These are phyloP conservation scores for Cercophora sp. DNA, from an alignment of 495 filamentous ascomycete species.

Conservation along the genomic window DNA sequence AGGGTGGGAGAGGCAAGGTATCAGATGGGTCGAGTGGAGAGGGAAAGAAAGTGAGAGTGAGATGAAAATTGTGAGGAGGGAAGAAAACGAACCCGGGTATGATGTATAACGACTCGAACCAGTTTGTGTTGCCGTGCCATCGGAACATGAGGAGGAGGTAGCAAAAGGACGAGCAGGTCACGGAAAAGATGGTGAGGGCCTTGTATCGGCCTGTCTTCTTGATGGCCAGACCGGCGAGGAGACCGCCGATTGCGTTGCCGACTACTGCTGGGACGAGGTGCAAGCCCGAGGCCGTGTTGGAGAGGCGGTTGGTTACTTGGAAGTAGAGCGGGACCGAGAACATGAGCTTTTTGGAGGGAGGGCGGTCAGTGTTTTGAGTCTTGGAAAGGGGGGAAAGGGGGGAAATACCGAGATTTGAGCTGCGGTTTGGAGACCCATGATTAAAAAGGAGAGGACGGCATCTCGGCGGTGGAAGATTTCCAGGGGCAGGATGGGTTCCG, in stretches of 20 bases:
- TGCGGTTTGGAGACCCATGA: slow-evolving; percentile 48
- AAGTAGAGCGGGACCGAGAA: slow-evolving; percentile 66
- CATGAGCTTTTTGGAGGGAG: no score
- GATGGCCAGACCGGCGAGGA: slow-evolving; percentile 58
- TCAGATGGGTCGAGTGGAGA: no score
- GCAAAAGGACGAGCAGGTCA: slow-evolving; percentile 43
- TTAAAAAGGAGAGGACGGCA: slow-evolving; percentile 51
- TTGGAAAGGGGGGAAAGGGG: not conserved
- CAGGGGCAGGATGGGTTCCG: slow-evolving; percentile 61
- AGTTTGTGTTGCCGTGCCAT: slow-evolving; percentile 61
- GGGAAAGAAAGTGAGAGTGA: no score
- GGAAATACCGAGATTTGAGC: slow-evolving; percentile 54
- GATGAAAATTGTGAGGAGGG: no score
- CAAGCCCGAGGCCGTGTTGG: slow-evolving; percentile 53
- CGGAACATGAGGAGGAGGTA: slow-evolving; percentile 54
- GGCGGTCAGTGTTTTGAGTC: slow-evolving; percentile 7
- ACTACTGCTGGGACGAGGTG: slow-evolving; percentile 63
- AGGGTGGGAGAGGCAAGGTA: no score
- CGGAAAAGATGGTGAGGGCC: slow-evolving; percentile 47
- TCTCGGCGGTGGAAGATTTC: slow-evolving; percentile 53
- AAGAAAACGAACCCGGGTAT: slow-evolving; percentile 49
- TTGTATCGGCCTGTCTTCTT: slow-evolving; percentile 59
- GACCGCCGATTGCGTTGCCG: slow-evolving; percentile 61
- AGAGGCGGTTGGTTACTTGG: slow-evolving; percentile 55
- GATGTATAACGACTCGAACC: slow-evolving; percentile 61